Percentiles rank a stretch among this genome's conserved stretches.
phyloP scores from a whole-genome alignment of 305 asterid genomes.

The Petunia hybrid region DNA sequence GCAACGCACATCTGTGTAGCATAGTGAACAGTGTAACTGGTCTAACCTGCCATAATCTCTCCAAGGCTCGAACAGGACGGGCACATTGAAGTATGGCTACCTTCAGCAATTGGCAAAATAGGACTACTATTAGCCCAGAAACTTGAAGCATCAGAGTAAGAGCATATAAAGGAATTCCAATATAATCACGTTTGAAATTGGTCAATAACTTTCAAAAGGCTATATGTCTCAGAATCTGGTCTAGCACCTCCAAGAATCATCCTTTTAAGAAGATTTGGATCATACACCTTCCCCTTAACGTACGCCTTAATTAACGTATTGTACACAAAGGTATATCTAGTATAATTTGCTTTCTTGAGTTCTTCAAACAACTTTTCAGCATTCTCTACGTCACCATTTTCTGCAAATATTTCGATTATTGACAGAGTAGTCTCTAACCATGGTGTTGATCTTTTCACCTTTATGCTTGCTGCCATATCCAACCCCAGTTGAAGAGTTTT shows the following conservation, averaged over 20 bases:
- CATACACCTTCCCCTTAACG: constrained; percentile 79
- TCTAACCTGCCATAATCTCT: constrained; percentile 27
- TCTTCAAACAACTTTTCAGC: constrained; percentile 81
- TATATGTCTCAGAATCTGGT: constrained; percentile 93
- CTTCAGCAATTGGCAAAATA: constrained; percentile 18
- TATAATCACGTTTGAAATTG: constrained; percentile 51
- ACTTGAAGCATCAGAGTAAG: not conserved
- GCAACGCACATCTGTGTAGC: not conserved
- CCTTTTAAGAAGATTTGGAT: constrained; percentile 79
- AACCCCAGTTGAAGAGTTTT: constrained; percentile 72
- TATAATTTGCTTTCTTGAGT: constrained; percentile 62
- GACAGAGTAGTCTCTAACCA: constrained; percentile 81
- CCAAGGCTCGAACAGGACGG: not conserved
- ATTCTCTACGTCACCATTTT: constrained; percentile 67
- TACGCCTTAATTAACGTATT: constrained; percentile 80
- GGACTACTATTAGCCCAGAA: not conserved
- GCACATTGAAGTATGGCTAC: constrained; percentile 10
- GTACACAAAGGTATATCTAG: constrained; percentile 85
- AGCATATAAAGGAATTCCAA: constrained; percentile 10
- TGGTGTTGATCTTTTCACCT: constrained; percentile 71
- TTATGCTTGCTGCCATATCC: constrained; percentile 47
- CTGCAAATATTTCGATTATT: constrained; percentile 66
- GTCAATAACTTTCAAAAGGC: constrained; percentile 75
- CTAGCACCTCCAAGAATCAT: constrained; percentile 91
- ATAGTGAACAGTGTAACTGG: constrained; percentile 6